Percentiles rank a stretch among this genome's conserved stretches.
Evolutionary conservation across 2,329 filamentous ascomycete genomes (phyloP).

Genomic region (Talaromyces marneffei): DNA sequence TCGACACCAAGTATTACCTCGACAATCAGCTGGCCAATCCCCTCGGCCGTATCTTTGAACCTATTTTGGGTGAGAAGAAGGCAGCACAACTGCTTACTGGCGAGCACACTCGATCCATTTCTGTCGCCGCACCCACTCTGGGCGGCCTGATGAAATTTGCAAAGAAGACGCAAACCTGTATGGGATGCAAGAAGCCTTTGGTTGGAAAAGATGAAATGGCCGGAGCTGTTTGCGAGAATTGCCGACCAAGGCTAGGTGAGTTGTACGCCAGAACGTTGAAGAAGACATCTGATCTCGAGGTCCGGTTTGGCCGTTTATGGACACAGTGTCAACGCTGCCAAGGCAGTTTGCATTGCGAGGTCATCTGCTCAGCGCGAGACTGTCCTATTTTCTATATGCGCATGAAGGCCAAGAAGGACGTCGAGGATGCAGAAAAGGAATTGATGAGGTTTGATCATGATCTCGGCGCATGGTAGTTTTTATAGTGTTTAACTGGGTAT

Average conservation of each 20-base stretch:
- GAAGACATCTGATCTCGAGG: conserved; percentile 85
- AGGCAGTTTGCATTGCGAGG: conserved; percentile 95
- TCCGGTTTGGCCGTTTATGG: conserved; percentile 88
- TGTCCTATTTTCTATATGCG: conserved; percentile 99
- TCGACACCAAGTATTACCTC: conserved; percentile 97
- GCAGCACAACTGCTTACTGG: conserved; percentile 80
- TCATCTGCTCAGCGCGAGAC: conserved; percentile 93
- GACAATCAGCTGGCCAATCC: conserved; percentile 98
- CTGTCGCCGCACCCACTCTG: conserved; percentile 82
- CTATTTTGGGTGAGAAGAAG: conserved; percentile 90
- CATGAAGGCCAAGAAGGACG: conserved; percentile 99
- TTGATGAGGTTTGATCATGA: conserved; percentile 84
- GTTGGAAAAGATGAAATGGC: conserved; percentile 69
- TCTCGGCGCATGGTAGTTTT: conserved; percentile 58
- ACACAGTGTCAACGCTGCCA: conserved; percentile 98
- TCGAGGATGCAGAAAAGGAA: conserved; percentile 91
- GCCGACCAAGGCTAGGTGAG: conserved; percentile 78
- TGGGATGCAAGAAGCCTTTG: conserved; percentile 98
- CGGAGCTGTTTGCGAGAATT: conserved; percentile 84
- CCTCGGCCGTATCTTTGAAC: conserved; percentile 91
- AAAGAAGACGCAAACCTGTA: conserved; percentile 95
- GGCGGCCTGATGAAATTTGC: conserved; percentile 98
- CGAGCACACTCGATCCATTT: conserved; percentile 90
- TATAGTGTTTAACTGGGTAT: not conserved
- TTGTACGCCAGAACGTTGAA: conserved; percentile 86